Base-by-base conservation (phyloP, 2,329 filamentous ascomycete species). In the Ceratocystis diversiconidia region DNA sequence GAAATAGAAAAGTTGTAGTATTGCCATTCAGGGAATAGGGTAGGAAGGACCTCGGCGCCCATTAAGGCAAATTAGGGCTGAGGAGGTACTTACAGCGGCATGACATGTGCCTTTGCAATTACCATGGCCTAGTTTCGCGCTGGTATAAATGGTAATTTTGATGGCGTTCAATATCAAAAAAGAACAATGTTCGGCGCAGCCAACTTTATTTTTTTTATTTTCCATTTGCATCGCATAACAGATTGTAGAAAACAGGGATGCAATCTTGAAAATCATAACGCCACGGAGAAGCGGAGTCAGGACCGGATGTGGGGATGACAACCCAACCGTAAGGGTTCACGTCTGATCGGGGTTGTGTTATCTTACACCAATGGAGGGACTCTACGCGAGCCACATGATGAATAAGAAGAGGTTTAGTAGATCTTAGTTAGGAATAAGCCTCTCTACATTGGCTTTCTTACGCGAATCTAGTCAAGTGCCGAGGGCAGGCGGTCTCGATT, bases 251-350 rank as follows among this genome's bases (percentile, higher is more conserved):
- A 7, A 10, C 25, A 30, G 50, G 12, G 17, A 32, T n/a, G 19
- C 36, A 41, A 41, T 41, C 12, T 15, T 4, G 3, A 41, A 41
- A 41, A 41, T 4, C 1, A 15, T 5, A 12, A 25, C 17, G n/a
- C 12, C 6, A 62, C 61, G 61, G 61, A 62, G 61, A 50, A 62
- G 61, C 61, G 61, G 61, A 62, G 60, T 46, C 36, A 46, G 43
- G 19, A 5, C 46, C 61, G 61, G 61, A 15, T 62, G 41, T 62
- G 61, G 61, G 61, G 61, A 62, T 48, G 46, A 2, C 22, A 30
- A 10, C 22, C 7, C 6, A 46, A 6, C 17, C 30, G 28, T 57
- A 36, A 59, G 55, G 28, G 55, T 36, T 36, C 55, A n/a, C 8
- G 15, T 59, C 55, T 15, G 28, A 36, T 59, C 30, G 55, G 55